phyloP scores from a whole-genome alignment of 306 rosid genomes.

The Vachellia collinsii region DNA sequence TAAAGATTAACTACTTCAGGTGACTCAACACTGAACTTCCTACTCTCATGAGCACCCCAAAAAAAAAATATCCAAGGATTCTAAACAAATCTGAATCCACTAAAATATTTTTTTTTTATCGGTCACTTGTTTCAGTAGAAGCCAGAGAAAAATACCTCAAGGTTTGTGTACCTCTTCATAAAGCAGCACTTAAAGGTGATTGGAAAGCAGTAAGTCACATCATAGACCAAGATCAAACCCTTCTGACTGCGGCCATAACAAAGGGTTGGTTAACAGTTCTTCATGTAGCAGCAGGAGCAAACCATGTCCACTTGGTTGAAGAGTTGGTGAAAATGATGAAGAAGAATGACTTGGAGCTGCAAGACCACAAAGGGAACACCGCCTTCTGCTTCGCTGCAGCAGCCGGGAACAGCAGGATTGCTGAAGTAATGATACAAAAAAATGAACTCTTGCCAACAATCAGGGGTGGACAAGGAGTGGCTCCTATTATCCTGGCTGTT shows the following conservation, averaged over 20 bases:
- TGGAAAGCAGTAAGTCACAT: slow-evolving; percentile 43
- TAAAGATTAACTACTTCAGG: background rate
- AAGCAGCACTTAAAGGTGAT: slow-evolving; percentile 49
- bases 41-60: background rate
- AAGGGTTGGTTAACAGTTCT: slow-evolving; percentile 46
- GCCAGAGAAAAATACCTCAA: slow-evolving; percentile 33
- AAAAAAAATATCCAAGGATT: background rate
- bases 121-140: slow-evolving; percentile 24
- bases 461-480: slow-evolving; percentile 36
- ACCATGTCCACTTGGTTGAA: slow-evolving; percentile 39
- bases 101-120: background rate
- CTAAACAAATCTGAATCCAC: background rate
- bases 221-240: background rate
- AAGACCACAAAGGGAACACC: slow-evolving; percentile 32
- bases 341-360: slow-evolving; percentile 19
- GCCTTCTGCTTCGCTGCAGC: slow-evolving; percentile 51
- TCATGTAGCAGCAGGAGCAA: slow-evolving; percentile 48
- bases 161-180: slow-evolving; percentile 47
- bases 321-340: slow-evolving; percentile 33
- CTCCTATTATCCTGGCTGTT: slow-evolving; percentile 45
- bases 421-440: slow-evolving; percentile 30
- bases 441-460: slow-evolving; percentile 29
- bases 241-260: slow-evolving; percentile 37
- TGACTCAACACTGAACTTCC: background rate
- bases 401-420: slow-evolving; percentile 37